Evolutionary conservation across 2,329 filamentous ascomycete species (phyloP).

Genomic region (Claviceps fusiformis): DNA sequence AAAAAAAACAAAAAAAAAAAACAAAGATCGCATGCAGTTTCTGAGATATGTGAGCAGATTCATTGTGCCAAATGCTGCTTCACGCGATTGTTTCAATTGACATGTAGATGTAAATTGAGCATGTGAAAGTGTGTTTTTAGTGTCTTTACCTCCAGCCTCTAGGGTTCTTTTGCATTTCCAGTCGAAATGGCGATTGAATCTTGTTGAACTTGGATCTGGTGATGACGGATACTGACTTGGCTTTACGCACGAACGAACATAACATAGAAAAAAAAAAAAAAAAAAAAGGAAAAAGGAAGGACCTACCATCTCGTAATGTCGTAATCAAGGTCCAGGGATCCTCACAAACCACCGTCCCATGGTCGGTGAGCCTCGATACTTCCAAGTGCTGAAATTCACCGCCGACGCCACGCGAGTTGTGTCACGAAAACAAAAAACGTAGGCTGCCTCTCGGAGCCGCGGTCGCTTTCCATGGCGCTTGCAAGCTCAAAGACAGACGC

Average conservation of each 20-base stretch:
- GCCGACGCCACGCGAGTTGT: slow-evolving; percentile 20
- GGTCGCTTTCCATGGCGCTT: slow-evolving; percentile 7
- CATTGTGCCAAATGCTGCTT: not conserved
- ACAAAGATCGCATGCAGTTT: not conserved
- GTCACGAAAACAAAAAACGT: slow-evolving; percentile 19
- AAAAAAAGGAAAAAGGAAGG: too few relatives aligned
- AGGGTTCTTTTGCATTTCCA: too few relatives aligned
- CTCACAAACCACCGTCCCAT: slow-evolving; percentile 8
- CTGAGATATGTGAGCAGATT: not conserved
- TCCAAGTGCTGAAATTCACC: slow-evolving; percentile 7
- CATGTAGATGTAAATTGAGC: not conserved
- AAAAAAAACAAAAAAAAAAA: not conserved
- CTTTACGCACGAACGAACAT: too few relatives aligned
- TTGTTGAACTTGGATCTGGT: too few relatives aligned
- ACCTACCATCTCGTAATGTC: too few relatives aligned
- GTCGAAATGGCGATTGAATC: too few relatives aligned
- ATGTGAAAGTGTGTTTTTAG: not conserved
- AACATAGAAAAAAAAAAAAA: too few relatives aligned
- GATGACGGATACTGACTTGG: too few relatives aligned
- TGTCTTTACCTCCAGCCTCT: not conserved
- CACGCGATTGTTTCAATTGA: not conserved
- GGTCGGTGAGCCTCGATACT: slow-evolving; percentile 4
- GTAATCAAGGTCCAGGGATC: too few relatives aligned
- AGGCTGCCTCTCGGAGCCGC: slow-evolving; percentile 8
- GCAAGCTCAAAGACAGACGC: too few relatives aligned